Evolutionary conservation across 495 filamentous ascomycete genomes (phyloP).

Genomic region (Trichoderma gamsii): DNA sequence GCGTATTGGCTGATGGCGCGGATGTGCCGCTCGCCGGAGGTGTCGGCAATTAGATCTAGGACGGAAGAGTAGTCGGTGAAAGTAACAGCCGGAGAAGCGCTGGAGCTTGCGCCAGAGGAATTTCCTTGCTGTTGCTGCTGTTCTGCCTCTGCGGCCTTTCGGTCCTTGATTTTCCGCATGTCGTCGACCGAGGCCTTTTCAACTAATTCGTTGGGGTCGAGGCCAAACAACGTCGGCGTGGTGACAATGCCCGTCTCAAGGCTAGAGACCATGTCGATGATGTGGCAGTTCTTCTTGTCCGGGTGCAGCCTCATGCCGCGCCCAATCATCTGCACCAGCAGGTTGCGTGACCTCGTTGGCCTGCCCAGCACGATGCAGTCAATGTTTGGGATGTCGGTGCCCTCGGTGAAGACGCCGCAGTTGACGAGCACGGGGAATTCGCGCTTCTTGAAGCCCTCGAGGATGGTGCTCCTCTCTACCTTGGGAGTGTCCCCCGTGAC

Average conservation of each 20-base stretch:
- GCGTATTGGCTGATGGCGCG: constrained; percentile 62
- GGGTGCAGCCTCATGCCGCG: constrained; percentile 78
- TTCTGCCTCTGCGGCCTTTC: constrained; percentile 34
- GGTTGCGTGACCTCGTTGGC: constrained; percentile 82
- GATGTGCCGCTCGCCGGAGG: constrained; percentile 69
- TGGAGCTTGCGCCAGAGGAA: not conserved
- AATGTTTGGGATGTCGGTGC: constrained; percentile 93
- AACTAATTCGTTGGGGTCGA: constrained; percentile 79
- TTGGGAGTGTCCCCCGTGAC: constrained; percentile 74
- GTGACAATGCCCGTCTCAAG: constrained; percentile 77
- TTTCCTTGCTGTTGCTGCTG: constrained; percentile 26
- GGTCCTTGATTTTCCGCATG: constrained; percentile 48
- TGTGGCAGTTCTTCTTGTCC: constrained; percentile 81
- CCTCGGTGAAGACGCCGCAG: constrained; percentile 94
- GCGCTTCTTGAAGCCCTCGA: constrained; percentile 67
- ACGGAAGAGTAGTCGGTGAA: constrained; percentile 90
- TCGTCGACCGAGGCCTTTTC: constrained; percentile 51
- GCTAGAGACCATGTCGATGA: constrained; percentile 93
- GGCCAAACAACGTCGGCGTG: constrained; percentile 85
- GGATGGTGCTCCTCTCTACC: constrained; percentile 53
- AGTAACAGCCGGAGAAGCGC: constrained; percentile 39
- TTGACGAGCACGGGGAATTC: constrained; percentile 87
- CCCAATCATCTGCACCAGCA: constrained; percentile 96
- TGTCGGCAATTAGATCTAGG: constrained; percentile 80
- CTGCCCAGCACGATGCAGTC: constrained; percentile 87